Conservation (phyloP, 345 rosid genomes). For the sweet orange (Citrus sinensis) region DVS_A1.0 CM039166.1:20435501-20436000, state of each 20-base stretch:
- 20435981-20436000: not conserved
- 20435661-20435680: not conserved
- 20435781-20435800: conserved; percentile 64
- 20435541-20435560: conserved; percentile 66
- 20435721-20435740: conserved; percentile 63
- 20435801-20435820: conserved; percentile 57
- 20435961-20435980: too few relatives aligned
- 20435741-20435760: conserved; percentile 43
- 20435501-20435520: conserved; percentile 88
- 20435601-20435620: not conserved
- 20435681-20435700: not conserved
- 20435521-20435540: conserved; percentile 75
- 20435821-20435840: conserved; percentile 48
- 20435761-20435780: conserved; percentile 75
- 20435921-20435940: not conserved
- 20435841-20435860: conserved; percentile 30
- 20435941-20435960: too few relatives aligned
- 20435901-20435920: not conserved
- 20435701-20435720: not conserved
- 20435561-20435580: conserved; percentile 45
- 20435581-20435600: not conserved
- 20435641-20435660: too few relatives aligned
- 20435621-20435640: not conserved
- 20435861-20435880: too few relatives aligned
- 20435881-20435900: not conserved